phyloP scores from a whole-genome alignment of 257 asterid genomes.

The Ehretia macrophylla region DNA sequence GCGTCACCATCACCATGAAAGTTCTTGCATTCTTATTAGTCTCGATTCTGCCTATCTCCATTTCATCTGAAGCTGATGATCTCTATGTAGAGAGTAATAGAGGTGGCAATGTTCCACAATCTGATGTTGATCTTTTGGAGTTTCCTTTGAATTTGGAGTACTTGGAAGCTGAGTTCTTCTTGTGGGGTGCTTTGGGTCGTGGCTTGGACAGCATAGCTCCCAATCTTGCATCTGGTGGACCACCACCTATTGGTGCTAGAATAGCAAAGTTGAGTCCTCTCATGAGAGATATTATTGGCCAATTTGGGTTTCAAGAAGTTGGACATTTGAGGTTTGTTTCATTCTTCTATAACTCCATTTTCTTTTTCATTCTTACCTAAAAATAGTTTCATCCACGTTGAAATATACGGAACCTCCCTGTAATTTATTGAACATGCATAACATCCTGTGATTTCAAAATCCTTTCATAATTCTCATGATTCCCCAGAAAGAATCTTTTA shows the following conservation, averaged over 20 bases:
- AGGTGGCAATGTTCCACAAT: constrained; percentile 18
- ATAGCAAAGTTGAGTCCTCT: constrained; percentile 48
- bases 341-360: not conserved
- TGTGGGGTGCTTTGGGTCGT: constrained; percentile 56
- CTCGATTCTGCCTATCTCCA: not conserved
- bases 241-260: constrained; percentile 50
- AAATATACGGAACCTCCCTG: no score
- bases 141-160: constrained; percentile 74
- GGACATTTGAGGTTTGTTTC: constrained; percentile 68
- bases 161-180: constrained; percentile 80
- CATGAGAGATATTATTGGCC: constrained; percentile 47
- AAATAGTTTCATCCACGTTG: not conserved
- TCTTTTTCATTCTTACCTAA: not conserved
- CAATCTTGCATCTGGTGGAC: constrained; percentile 54
- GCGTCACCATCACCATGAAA: no score
- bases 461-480: constrained; percentile 66
- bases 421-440: no score
- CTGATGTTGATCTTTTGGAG: constrained; percentile 54
- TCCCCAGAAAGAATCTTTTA: no score
- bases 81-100: no score
- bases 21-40: no score
- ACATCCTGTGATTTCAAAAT: constrained; percentile 69
- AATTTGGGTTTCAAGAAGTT: constrained; percentile 79
- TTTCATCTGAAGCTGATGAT: not conserved
- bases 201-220: constrained; percentile 58